These are phyloP conservation scores for Ophidiomyces ophidiicola DNA, from an alignment of 2,329 filamentous ascomycete species.

Conservation along the genomic window DNA sequence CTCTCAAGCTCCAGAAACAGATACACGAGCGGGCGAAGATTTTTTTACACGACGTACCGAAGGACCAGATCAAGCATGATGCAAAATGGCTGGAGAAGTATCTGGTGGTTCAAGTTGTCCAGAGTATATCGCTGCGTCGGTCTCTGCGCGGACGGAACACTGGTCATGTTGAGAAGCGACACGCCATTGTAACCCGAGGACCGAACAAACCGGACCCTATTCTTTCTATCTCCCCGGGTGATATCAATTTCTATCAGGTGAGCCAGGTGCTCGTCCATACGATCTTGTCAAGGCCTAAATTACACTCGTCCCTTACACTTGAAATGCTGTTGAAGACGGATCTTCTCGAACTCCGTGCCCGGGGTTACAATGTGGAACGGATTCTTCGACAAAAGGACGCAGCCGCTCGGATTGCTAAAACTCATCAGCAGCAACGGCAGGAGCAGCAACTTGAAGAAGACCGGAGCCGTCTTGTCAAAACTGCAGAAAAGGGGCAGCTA, in stretches of 20 bases:
- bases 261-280: conserved; percentile 74
- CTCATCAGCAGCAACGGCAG: conserved; percentile 57
- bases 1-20: conserved; percentile 59
- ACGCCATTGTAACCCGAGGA: conserved; percentile 53
- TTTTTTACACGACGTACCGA: conserved; percentile 73
- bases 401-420: conserved; percentile 76
- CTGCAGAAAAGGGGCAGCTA: conserved; percentile 38
- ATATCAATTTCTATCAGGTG: conserved; percentile 80
- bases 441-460: conserved; percentile 59
- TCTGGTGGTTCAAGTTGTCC: conserved; percentile 63
- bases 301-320: conserved; percentile 79
- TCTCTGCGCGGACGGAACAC: conserved; percentile 60
- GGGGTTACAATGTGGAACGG: conserved; percentile 92
- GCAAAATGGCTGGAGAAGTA: conserved; percentile 83
- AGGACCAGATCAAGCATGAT: conserved; percentile 73
- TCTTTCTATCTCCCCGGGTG: conserved; percentile 62
- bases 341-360: conserved; percentile 64
- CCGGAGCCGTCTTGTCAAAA: conserved; percentile 52
- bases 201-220: conserved; percentile 43
- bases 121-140: conserved; percentile 62
- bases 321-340: conserved; percentile 83
- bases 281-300: conserved; percentile 67
- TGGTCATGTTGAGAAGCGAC: conserved; percentile 61
- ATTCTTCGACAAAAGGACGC: conserved; percentile 80
- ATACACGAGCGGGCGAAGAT: conserved; percentile 80